Evolutionary conservation across 495 filamentous ascomycete species (phyloP), one percentile per base, ranked within the genome.

Genomic region (Xylaria venustula): DNA sequence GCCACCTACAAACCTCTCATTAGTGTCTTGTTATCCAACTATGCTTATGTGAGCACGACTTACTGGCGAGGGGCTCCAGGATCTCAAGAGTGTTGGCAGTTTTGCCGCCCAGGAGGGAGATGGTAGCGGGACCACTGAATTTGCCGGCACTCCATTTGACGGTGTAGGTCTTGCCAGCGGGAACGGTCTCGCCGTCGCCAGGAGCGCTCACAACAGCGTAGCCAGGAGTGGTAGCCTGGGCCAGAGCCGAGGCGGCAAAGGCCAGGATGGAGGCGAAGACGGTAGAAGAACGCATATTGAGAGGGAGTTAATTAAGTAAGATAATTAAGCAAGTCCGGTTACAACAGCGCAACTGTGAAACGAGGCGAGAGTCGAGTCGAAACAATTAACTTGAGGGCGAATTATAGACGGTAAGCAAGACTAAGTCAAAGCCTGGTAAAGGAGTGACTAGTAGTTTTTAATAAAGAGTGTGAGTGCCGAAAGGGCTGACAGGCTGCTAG

Each of bases 221-320:
- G 51, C 73, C 76, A 3, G 58, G 42, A 20, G 58, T 59, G 45
- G 56, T 22, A 49, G 68, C 75, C 70, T 79, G 75, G 65, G 77
- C 78, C 23, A 79, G 46, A 59, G 64, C 74, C 46, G 69, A 65
- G 65, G 63, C 64, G 65, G 74, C 77, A 55, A 80, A 64, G 48
- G 76, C 78, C 69, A 81, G 63, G 71, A 75, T 48, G 58, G 79
- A 62, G 44, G 77, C 70, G 61, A 74, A 62, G 44, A 74, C 60
- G 67, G 64, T 54, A 51, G 66, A 19, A 48, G 74, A 79, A 54
- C 71, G 73, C 79, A 82, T 82, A 51, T 75, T 81, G 75, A 53
- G 53, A 54, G 40, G 47, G 53, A 51, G 30, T 49, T 46, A 14
- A 44, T 56, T 23, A 41, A 47, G 7, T 26, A 26, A n/a, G n/a